Percentiles rank a stretch among this genome's conserved stretches.
Evolutionary conservation across 371 early-diverging fungal species (phyloP).

Genomic region (Mucor piriformis): DNA sequence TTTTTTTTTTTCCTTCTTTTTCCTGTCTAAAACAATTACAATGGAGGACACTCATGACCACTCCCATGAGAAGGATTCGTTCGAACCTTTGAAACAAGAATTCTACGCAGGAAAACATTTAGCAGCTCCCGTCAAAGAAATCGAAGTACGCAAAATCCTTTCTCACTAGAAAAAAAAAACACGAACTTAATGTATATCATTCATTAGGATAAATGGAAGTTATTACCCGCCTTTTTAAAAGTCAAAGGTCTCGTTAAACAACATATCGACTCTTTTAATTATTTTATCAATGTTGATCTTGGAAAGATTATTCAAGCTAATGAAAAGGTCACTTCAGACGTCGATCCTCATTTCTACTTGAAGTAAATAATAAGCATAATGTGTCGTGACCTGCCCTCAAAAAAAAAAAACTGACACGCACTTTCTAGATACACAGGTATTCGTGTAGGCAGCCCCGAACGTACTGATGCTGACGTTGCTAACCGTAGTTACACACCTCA

Average conservation of each 20-base stretch:
- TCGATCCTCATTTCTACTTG: conserved; percentile 97
- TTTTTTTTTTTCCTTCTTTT: not conserved
- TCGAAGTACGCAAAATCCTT: conserved; percentile 41
- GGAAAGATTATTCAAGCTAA: conserved; percentile 96
- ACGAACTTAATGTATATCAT: not conserved
- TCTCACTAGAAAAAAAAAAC: no score
- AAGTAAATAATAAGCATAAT: conserved; percentile 56
- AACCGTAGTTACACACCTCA: conserved; percentile 91
- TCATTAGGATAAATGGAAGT: conserved; percentile 95
- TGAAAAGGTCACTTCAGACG: conserved; percentile 95
- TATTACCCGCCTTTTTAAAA: conserved; percentile 97
- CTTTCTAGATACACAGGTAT: conserved; percentile 86
- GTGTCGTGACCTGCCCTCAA: not conserved
- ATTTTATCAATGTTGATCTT: conserved; percentile 96
- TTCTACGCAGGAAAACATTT: conserved; percentile 53
- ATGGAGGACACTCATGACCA: conserved; percentile 11
- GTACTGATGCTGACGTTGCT: conserved; percentile 78
- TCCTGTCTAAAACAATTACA: no score
- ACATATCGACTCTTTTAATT: conserved; percentile 99
- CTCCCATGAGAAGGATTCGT: conserved; percentile 31
- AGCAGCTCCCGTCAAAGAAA: conserved; percentile 52
- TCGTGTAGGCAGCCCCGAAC: conserved; percentile 87
- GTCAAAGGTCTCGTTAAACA: conserved; percentile 99
- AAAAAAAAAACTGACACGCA: not conserved
- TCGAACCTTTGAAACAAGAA: conserved; percentile 45